Evolutionary conservation across 805 yeast genomes (phyloP), one percentile per base, ranked within the genome.

Genomic region (Geotrichum ghanense): DNA sequence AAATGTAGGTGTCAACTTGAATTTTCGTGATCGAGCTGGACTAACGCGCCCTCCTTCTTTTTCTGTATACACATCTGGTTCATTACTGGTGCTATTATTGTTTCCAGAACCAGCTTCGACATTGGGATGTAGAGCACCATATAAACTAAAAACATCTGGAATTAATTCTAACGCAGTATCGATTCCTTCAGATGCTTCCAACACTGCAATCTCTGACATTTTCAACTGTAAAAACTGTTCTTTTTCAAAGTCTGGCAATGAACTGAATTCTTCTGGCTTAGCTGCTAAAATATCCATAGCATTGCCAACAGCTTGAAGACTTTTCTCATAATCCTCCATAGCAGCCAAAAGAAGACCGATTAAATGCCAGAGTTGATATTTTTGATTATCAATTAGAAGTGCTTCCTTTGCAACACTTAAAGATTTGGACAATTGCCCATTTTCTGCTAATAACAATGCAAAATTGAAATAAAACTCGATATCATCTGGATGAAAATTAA

Each of bases 171-270:
- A 60, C 0, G 87, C 77, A 40, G 74, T 74, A 23, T 71, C 67
- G 1, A 72, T 63, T 4, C 87, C 90, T 48, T 74, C 69, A 3
- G 75, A 66, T 3, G 76, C 70, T 55, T 83, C 88, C 45, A 78
- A 65, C n/a, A 86, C 66, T 1, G 85, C 78, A 31, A 87, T 65
- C 55, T 82, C 85, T 0, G 95, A 81, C 63, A 83, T 70, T 54
- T 83, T 83, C 59, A 87, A 69, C 58, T 85, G 84, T 10, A 64
- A 35, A 14, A 45, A 80, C 58, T 47, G 79, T 72, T 48, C 73
- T 78, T 64, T 73, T 31, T 31, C 37, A 31, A 64, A 48, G 16
- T 44, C 43, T 12, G 48, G 27, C 14, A 56, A 21, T 24, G 52
- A 35, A 1, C 37, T 46, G 37, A 20, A 48, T 14, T 50, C 48